Percentiles rank a stretch among this genome's conserved stretches.
Conservation (phyloP, 2,329 filamentous ascomycete genomes). For the Cadophora luteo-olivacea region DNA sequence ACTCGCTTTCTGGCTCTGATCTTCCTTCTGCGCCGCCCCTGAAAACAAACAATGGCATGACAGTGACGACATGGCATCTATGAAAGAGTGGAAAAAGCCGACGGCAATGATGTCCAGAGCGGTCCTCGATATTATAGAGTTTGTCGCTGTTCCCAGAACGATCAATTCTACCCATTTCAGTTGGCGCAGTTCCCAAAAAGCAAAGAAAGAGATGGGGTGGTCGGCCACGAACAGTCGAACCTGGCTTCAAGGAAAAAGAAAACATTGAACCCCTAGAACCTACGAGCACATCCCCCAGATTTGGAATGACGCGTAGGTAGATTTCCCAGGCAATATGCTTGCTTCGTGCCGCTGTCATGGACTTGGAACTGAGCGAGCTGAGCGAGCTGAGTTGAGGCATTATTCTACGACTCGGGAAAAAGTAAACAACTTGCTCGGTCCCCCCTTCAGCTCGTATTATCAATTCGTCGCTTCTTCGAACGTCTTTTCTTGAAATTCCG, state of each 20-base stretch:
- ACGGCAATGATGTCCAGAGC: not conserved
- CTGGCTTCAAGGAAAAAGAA: not conserved
- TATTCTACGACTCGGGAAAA: not conserved
- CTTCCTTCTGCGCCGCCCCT: not conserved
- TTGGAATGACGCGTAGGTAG: not conserved
- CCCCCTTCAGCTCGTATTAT: slow-evolving; percentile 11
- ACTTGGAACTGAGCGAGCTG: slow-evolving; percentile 8
- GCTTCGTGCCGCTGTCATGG: slow-evolving; percentile 9
- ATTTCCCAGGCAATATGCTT: slow-evolving; percentile 13
- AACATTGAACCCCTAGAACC: not conserved
- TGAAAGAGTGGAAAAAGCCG: not conserved
- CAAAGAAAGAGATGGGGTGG: not conserved
- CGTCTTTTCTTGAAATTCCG: slow-evolving; percentile 17
- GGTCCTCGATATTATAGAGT: not conserved
- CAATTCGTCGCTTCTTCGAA: slow-evolving; percentile 29
- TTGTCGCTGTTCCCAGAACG: not conserved
- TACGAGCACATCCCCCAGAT: not conserved
- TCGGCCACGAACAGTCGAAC: not conserved
- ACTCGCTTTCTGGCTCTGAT: not conserved
- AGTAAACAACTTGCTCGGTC: slow-evolving; percentile 10
- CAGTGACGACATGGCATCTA: not conserved
- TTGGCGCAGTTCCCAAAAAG: not conserved
- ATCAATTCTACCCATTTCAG: not conserved
- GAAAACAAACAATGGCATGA: not conserved
- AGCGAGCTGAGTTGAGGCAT: not conserved